Conservation (phyloP, 164 flowering plant genomes). For the Magnolia changhungtana region DNA sequence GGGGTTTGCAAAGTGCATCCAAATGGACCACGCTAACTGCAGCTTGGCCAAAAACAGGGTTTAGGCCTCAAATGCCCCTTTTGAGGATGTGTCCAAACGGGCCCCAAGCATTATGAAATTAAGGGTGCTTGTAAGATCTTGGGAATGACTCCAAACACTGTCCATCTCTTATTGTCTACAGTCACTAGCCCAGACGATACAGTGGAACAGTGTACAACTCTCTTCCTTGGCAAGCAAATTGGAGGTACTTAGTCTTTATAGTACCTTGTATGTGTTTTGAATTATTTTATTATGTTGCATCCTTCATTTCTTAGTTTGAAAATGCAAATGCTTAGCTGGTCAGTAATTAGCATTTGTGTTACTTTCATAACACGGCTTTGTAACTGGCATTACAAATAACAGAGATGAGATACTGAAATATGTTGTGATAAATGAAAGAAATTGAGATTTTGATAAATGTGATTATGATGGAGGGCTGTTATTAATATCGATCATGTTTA, state of each 20-base stretch:
- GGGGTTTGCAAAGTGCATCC: no score
- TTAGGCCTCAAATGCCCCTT: no score
- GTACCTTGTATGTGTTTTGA: not conserved
- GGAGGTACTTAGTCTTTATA: not conserved
- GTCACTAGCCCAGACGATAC: conserved; percentile 94
- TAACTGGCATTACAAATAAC: no score
- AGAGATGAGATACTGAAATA: no score
- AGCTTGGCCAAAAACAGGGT: no score
- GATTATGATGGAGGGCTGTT: no score
- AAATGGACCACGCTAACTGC: no score
- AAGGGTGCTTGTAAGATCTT: not conserved
- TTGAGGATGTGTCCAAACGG: no score
- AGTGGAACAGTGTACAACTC: conserved; percentile 52
- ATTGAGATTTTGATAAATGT: no score
- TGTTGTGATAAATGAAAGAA: no score
- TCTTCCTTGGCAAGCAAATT: conserved; percentile 45
- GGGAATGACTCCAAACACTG: not conserved
- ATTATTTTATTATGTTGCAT: not conserved
- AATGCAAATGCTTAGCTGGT: not conserved
- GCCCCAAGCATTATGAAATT: not conserved
- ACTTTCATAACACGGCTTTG: no score
- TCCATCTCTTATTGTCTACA: conserved; percentile 23
- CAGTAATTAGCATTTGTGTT: not conserved
- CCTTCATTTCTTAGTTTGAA: not conserved
- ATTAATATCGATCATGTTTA: no score